These are phyloP conservation scores for Lecanosticta acicola DNA, from an alignment of 2,329 filamentous ascomycete species.

Conservation along the genomic window DNA sequence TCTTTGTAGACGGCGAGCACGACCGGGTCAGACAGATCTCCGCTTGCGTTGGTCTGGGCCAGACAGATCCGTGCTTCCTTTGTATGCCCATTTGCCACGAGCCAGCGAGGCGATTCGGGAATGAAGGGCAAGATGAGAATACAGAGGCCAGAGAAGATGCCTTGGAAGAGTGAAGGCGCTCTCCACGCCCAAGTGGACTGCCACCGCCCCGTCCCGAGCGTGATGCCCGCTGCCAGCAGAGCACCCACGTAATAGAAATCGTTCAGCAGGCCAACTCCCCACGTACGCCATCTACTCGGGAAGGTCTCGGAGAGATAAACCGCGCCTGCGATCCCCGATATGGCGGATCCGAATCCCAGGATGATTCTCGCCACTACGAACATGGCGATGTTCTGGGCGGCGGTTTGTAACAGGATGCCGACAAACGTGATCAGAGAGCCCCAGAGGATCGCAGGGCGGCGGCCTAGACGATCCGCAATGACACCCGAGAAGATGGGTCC, in stretches of 20 bases:
- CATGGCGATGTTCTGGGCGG: slow-evolving; percentile 45
- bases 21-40: slow-evolving; percentile 38
- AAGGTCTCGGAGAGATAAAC: slow-evolving; percentile 50
- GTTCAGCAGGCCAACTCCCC: slow-evolving; percentile 40
- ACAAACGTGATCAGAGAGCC: slow-evolving; percentile 40
- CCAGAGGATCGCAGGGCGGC: slow-evolving; percentile 43
- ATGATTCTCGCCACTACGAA: slow-evolving; percentile 37
- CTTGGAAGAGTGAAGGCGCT: slow-evolving; percentile 41
- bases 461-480: slow-evolving; percentile 41
- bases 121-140: slow-evolving; percentile 42
- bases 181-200: slow-evolving; percentile 46
- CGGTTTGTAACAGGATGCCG: slow-evolving; percentile 44
- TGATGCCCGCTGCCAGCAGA: slow-evolving; percentile 46
- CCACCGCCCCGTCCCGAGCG: slow-evolving; percentile 39
- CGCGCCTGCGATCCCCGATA: slow-evolving; percentile 41
- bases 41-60: slow-evolving; percentile 42
- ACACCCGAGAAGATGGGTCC: slow-evolving; percentile 40
- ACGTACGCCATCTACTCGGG: slow-evolving; percentile 42
- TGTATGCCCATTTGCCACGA: slow-evolving; percentile 38
- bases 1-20: slow-evolving; percentile 40
- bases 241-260: slow-evolving; percentile 38
- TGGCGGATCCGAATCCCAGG: slow-evolving; percentile 43
- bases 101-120: slow-evolving; percentile 47
- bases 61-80: slow-evolving; percentile 41
- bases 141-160: slow-evolving; percentile 38